Evolutionary conservation across 371 early-diverging fungal genomes (phyloP).

Genomic region (Coemansia sp.): DNA sequence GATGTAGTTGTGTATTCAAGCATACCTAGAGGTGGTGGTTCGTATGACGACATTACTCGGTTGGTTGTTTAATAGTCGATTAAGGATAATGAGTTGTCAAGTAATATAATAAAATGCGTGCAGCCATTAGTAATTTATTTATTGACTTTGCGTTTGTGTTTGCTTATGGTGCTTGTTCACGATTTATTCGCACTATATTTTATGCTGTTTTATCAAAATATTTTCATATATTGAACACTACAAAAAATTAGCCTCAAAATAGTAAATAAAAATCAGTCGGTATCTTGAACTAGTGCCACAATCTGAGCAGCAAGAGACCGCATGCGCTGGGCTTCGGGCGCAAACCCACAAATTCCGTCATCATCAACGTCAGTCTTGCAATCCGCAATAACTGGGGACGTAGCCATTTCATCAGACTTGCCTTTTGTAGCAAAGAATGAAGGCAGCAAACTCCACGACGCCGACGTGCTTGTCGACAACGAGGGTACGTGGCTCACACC

Average conservation of each 20-base stretch:
- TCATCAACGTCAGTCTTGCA: slow-evolving; percentile 1
- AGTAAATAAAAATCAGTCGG: background rate
- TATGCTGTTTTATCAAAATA: no score
- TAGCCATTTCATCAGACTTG: background rate
- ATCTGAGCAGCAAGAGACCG: slow-evolving; percentile 25
- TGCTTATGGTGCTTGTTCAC: no score
- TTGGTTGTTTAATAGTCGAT: background rate
- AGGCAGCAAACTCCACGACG: slow-evolving; percentile 19
- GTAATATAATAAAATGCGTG: no score
- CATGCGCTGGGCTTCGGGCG: slow-evolving; percentile 12
- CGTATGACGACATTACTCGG: background rate
- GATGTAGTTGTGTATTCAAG: background rate
- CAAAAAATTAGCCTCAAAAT: no score
- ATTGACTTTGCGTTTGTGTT: no score
- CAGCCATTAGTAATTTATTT: no score
- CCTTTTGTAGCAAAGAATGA: slow-evolving; percentile 1
- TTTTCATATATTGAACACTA: no score
- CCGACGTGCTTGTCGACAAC: background rate
- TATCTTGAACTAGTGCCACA: background rate
- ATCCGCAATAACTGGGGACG: background rate
- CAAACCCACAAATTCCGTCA: background rate
- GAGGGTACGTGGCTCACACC: background rate
- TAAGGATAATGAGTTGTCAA: background rate
- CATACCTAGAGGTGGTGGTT: background rate
- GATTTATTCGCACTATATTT: no score